Evolutionary conservation across 257 asterid species (phyloP), one percentile per base, ranked within the genome.

Genomic region (Scutellaria baicalensis): DNA sequence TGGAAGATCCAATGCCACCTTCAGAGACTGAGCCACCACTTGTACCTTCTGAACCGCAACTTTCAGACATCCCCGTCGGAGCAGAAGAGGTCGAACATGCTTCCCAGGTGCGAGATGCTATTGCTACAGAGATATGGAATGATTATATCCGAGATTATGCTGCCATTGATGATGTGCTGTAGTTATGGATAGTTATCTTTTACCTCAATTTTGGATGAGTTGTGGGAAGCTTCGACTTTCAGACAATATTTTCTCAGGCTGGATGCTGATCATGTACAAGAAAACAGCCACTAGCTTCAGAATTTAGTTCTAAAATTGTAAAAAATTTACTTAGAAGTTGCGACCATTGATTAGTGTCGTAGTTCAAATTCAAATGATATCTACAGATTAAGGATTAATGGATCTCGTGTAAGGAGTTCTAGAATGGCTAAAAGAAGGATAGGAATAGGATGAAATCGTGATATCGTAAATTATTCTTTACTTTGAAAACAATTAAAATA

Each of bases 91-190:
- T 38, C 16, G 81, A 75, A 64, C 66, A 59, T 33, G 79, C 69
- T 31, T 55, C 77, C 17, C 65, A 52, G 54, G 54, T 66, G 54
- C 48, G 81, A 39, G 81, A 67, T 64, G 61, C 59, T 61, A 66
- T 76, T 52, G 76, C 78, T 62, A 55, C 84, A 50, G 84, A 76
- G 56, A 68, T 76, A 14, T 82, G 86, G 80, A 70, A 73, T 47
- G 74, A 73, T 54, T 76, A 69, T 79, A 48, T 76, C 8, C 43
- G 74, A 40, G 72, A 69, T 70, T 74, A 27, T 50, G 71, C 70
- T 65, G 43, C 43, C 64, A 59, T 69, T 44, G 74, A 74, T 58
- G 73, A 64, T 43, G 77, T 69, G 18, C 17, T 73, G 21, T 69
- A 64, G 77, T 74, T 64, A 23, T 45, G 47, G 35, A 65, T 31